Conservation (phyloP, 169 alveolate species). For the Plasmodium ovale region DNA sequence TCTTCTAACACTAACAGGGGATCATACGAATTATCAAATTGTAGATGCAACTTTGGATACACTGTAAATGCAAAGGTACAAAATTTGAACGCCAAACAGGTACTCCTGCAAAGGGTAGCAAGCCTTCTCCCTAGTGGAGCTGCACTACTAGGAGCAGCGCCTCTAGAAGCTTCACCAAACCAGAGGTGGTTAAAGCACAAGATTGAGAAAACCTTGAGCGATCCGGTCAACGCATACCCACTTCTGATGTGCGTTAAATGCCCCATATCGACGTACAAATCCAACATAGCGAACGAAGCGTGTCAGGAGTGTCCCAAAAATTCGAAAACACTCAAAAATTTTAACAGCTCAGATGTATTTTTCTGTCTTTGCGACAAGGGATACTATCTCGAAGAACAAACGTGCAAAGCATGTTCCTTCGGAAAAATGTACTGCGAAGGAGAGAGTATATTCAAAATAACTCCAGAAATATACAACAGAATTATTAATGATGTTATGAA, state of each 20-base stretch:
- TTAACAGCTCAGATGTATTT: slow-evolving; percentile 81
- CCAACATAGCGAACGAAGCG: slow-evolving; percentile 82
- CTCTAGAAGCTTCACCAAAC: too few species aligned
- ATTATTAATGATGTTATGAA: background rate
- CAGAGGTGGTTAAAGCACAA: too few species aligned
- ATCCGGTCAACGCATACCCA: too few species aligned
- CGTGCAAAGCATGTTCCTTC: slow-evolving; percentile 85
- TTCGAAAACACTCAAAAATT: slow-evolving; percentile 77
- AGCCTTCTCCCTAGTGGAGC: too few species aligned
- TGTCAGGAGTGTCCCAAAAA: slow-evolving; percentile 84
- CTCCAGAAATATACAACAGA: slow-evolving; percentile 9
- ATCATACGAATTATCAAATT: slow-evolving; percentile 70
- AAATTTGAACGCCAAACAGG: too few species aligned
- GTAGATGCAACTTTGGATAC: slow-evolving; percentile 83
- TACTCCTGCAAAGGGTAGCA: too few species aligned
- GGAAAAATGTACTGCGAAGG: slow-evolving; percentile 86
- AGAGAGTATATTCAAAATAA: slow-evolving; percentile 70
- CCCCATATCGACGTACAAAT: slow-evolving; percentile 83
- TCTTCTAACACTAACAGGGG: slow-evolving; percentile 74
- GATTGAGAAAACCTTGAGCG: too few species aligned
- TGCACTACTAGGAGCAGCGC: too few species aligned
- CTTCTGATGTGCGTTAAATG: slow-evolving; percentile 78
- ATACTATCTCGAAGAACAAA: slow-evolving; percentile 80
- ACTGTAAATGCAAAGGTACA: too few species aligned
- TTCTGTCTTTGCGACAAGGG: slow-evolving; percentile 88